These are phyloP conservation scores for Eutrema yunnanense DNA, from an alignment of 345 rosid species.

Conservation along the genomic window DNA sequence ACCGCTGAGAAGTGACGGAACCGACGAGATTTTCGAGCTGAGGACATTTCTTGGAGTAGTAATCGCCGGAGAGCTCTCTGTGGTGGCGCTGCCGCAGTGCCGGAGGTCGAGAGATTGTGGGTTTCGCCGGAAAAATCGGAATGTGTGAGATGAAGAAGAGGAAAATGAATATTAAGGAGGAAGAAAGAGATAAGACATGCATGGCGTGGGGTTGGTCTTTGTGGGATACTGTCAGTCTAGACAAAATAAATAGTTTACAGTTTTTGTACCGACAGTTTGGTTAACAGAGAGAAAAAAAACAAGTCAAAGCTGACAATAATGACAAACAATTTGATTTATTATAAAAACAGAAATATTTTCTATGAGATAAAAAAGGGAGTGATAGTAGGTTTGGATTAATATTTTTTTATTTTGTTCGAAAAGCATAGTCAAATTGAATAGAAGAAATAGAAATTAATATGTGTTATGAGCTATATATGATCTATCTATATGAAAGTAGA, in stretches of 20 bases:
- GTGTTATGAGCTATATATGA: too few species aligned
- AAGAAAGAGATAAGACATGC: conserved; percentile 32
- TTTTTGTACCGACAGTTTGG: neutral
- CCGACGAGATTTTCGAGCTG: conserved; percentile 65
- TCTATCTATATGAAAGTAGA: too few species aligned
- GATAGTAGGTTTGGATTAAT: neutral
- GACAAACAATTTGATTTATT: neutral
- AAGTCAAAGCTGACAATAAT: neutral
- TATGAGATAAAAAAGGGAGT: neutral
- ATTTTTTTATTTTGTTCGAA: too few species aligned
- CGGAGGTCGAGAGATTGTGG: conserved; percentile 12
- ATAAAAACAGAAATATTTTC: neutral
- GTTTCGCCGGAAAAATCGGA: conserved; percentile 11
- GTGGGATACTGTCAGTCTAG: conserved; percentile 6
- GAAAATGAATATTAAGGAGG: conserved; percentile 16
- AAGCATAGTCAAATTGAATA: too few species aligned
- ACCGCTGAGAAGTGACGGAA: conserved; percentile 62
- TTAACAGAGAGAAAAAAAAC: neutral
- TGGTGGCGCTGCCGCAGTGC: conserved; percentile 6
- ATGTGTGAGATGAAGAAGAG: conserved; percentile 24
- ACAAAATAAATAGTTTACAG: conserved; percentile 21
- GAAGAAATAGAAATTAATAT: too few species aligned
- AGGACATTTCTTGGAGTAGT: conserved; percentile 72
- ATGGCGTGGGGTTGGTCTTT: conserved; percentile 27
- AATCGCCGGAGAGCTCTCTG: conserved; percentile 42